Evolutionary conservation across 495 filamentous ascomycete species (phyloP), one percentile per base, ranked within the genome.

Genomic region (Glonium stellatum): DNA sequence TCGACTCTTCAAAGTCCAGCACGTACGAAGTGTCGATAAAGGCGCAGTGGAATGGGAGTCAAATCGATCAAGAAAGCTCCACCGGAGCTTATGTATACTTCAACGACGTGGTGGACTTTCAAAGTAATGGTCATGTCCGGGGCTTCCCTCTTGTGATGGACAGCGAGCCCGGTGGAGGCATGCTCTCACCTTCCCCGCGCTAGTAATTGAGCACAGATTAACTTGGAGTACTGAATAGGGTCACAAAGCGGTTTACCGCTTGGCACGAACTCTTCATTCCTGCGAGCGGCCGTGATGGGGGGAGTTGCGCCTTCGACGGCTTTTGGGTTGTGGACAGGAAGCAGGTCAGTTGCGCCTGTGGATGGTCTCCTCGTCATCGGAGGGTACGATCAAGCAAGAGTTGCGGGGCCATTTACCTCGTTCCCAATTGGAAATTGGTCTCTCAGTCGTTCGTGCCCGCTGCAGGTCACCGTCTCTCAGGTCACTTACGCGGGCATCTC

Each of bases 181-280:
- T 2, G 27, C 27, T 31, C 27, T 31, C 27, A 31, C 27, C 27
- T 31, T 31, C 6, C 27, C 27, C 27, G 27, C 6, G 27, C 27
- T 31, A 6, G 27, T 31, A 6, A 6, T 31, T 31, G 27, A 31
- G 6, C 27, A 31, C 6, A 6, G 6, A 31, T 31, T 31, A 31
- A 31, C 27, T 6, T 31, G 27, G 27, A 6, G 2, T 31, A 6
- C 6, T 31, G 6, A 52, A 52, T 21, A 52, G 49, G 49, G 5
- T 52, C 49, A 25, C 49, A 52, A 52, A 15, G 19, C 23, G 49
- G 49, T 52, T 25, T 52, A 19, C 49, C 49, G 31, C 49, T 52
- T 15, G 49, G 49, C 5, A 52, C 49, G 23, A 52, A 52, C 22
- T 52, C 49, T 18, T 52, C 49, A 15, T 52, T 52, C 22, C 49